Evolutionary conservation across 2,329 filamentous ascomycete species (phyloP).

Genomic region (Pestalotiopsis sp.): DNA sequence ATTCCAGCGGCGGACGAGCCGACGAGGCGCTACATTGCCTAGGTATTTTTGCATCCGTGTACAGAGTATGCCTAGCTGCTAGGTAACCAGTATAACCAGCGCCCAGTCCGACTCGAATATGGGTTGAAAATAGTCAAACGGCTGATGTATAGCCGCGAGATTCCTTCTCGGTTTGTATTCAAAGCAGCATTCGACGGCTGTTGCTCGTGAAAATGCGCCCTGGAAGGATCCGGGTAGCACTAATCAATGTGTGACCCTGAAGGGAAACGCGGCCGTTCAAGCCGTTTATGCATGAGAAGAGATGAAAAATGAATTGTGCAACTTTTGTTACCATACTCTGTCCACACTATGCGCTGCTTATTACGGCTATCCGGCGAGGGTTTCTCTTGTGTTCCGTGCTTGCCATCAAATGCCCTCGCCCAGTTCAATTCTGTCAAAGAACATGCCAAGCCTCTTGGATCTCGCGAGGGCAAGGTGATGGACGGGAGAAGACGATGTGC

Average conservation of each 20-base stretch:
- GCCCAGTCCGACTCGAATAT: too few relatives aligned
- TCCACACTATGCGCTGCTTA: background rate
- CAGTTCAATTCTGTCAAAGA: background rate
- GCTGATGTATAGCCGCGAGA: background rate
- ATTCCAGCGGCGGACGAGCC: background rate
- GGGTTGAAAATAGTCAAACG: too few relatives aligned
- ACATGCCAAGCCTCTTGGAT: background rate
- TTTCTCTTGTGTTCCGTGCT: background rate
- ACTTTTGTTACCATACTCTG: background rate
- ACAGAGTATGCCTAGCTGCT: background rate
- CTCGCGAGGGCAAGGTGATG: background rate
- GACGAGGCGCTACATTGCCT: background rate
- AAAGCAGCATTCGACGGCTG: background rate
- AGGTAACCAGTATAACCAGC: background rate
- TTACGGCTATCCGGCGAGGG: background rate
- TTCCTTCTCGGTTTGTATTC: background rate
- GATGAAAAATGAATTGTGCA: background rate
- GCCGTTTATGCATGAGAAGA: background rate
- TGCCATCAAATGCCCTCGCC: background rate
- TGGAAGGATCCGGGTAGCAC: background rate
- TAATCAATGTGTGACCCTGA: conserved; percentile 11
- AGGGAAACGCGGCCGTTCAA: background rate
- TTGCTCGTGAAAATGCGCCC: background rate
- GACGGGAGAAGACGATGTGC: background rate
- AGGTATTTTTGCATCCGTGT: background rate